These are phyloP conservation scores for Puya raimondii DNA, from an alignment of 176 grass and related monocot species.

Conservation along the genomic window DNA sequence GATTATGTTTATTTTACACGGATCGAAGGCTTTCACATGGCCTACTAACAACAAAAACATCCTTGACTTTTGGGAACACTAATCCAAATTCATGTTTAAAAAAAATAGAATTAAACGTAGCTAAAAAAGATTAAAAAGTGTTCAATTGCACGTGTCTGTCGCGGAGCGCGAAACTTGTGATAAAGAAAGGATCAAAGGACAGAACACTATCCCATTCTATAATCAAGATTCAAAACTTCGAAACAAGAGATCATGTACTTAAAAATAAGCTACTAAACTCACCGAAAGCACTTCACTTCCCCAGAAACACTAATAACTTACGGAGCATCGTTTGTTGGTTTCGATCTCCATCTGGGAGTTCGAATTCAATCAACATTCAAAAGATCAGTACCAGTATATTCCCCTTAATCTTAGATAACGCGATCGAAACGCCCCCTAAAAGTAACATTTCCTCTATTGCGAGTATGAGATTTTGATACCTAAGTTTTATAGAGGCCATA, in stretches of 20 bases:
- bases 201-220: not conserved
- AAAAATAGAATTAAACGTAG: not conserved
- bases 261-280: not conserved
- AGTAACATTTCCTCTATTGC: no score
- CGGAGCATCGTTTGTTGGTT: not conserved
- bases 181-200: not conserved
- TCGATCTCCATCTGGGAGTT: no score
- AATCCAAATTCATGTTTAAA: not conserved
- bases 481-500: no score
- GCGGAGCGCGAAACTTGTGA: not conserved
- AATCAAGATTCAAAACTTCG: not conserved
- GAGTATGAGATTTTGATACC: no score
- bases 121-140: not conserved
- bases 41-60: not conserved
- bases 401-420: no score
- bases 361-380: no score
- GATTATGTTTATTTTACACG: not conserved
- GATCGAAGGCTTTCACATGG: not conserved
- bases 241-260: not conserved
- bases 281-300: not conserved
- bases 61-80: constrained; percentile 6
- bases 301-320: not conserved
- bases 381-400: no score
- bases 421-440: no score
- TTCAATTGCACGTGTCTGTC: not conserved